Conservation (phyloP, 352 stramenopile genomes). For the Phytophthora tubulina region DNA sequence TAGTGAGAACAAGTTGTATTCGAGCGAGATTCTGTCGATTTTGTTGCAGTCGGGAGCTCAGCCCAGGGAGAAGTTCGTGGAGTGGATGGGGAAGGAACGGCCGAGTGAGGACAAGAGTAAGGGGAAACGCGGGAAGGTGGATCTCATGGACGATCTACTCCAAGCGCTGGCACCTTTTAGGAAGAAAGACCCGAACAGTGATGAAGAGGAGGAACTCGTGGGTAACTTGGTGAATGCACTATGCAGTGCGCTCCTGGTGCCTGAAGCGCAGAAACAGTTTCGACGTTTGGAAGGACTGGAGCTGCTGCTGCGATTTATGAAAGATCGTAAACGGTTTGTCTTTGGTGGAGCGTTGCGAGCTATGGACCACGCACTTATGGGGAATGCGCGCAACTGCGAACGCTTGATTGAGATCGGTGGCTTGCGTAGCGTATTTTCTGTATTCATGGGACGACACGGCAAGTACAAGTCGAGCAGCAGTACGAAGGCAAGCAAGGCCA, state of each 20-base stretch:
- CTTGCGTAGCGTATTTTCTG: slow-evolving; percentile 69
- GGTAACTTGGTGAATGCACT: slow-evolving; percentile 94
- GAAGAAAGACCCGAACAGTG: slow-evolving; percentile 79
- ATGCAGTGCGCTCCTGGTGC: slow-evolving; percentile 76
- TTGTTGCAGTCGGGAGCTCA: slow-evolving; percentile 71
- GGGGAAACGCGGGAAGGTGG: slow-evolving; percentile 32
- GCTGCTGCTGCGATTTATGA: slow-evolving; percentile 93
- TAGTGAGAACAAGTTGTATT: slow-evolving; percentile 86
- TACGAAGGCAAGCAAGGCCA: slow-evolving; percentile 41
- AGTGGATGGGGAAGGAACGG: slow-evolving; percentile 23
- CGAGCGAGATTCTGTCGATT: slow-evolving; percentile 88
- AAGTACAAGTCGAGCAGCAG: slow-evolving; percentile 51
- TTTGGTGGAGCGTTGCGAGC: slow-evolving; percentile 65
- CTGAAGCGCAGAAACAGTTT: slow-evolving; percentile 62
- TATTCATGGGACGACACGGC: slow-evolving; percentile 70
- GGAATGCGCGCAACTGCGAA: slow-evolving; percentile 72
- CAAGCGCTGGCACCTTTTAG: slow-evolving; percentile 90
- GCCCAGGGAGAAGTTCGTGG: slow-evolving; percentile 57
- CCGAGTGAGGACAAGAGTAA: slow-evolving; percentile 27
- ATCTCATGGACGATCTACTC: slow-evolving; percentile 94
- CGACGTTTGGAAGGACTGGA: slow-evolving; percentile 91
- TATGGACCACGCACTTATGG: slow-evolving; percentile 71
- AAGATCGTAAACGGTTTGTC: slow-evolving; percentile 84
- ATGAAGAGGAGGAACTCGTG: slow-evolving; percentile 93
- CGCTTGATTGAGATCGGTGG: slow-evolving; percentile 74